These are phyloP conservation scores for Styphnolobium japonicum DNA, from an alignment of 306 rosid genomes.

Conservation along the genomic window DNA sequence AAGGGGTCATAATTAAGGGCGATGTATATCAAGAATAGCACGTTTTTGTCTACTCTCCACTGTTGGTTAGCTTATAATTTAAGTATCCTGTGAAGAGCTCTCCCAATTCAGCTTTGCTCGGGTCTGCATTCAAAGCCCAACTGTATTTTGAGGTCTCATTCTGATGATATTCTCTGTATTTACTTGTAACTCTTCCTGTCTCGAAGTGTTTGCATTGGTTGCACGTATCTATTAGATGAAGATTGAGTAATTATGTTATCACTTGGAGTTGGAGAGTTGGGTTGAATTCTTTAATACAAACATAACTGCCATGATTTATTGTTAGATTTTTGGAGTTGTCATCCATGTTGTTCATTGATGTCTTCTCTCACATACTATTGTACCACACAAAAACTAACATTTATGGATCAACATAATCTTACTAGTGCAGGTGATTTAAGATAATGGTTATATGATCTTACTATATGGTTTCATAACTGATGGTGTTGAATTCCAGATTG, in stretches of 20 bases:
- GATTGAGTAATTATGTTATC: neutral
- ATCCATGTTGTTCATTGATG: neutral
- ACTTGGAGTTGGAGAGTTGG: neutral
- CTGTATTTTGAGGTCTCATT: constrained; percentile 15
- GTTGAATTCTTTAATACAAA: neutral
- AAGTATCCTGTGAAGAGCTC: constrained; percentile 12
- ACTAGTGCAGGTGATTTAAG: neutral
- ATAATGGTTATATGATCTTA: neutral
- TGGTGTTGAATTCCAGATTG: neutral
- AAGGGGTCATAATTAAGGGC: neutral
- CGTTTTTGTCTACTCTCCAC: neutral
- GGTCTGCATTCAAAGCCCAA: neutral
- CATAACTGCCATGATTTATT: neutral
- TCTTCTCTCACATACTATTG: neutral
- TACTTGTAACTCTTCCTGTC: neutral
- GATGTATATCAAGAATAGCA: neutral
- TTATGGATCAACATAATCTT: neutral
- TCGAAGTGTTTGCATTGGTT: neutral
- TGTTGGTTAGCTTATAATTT: neutral
- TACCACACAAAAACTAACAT: neutral
- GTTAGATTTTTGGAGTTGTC: neutral
- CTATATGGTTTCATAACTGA: neutral
- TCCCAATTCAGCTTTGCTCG: constrained; percentile 12
- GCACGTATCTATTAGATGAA: neutral
- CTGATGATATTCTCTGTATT: neutral